A percentile compares a stretch with the other conserved stretches of the same genome.
phyloP scores from a whole-genome alignment of 352 stramenopile genomes.

The Pythium grandisporangium region DNA sequence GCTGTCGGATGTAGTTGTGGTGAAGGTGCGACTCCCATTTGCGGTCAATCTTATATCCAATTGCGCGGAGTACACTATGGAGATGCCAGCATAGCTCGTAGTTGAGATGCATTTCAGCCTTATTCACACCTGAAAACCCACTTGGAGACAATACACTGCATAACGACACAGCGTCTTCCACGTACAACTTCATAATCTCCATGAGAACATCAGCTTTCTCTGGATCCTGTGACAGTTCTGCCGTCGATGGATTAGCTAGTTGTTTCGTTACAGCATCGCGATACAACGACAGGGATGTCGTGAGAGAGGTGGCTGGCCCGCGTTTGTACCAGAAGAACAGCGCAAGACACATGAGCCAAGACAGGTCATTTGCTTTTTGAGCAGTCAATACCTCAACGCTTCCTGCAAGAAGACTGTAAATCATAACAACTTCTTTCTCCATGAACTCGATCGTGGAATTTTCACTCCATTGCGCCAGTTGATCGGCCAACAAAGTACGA shows the following conservation, averaged over 20 bases:
- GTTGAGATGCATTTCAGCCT: constrained; percentile 33
- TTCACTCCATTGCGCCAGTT: constrained; percentile 22
- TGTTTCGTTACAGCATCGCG: constrained; percentile 10
- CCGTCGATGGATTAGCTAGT: constrained; percentile 5
- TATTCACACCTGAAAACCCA: constrained; percentile 2
- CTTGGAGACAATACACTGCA: constrained; percentile 18
- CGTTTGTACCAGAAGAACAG: constrained; percentile 30
- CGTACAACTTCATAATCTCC: constrained; percentile 25
- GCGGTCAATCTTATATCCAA: constrained; percentile 65
- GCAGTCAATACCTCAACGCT: constrained; percentile 22
- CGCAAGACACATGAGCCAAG: constrained; percentile 26
- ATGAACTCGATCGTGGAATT: constrained; percentile 17
- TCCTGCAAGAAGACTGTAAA: constrained; percentile 27
- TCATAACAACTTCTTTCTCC: constrained; percentile 18
- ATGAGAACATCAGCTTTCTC: constrained; percentile 18
- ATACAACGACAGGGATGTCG: constrained; percentile 16
- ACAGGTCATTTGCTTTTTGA: constrained; percentile 5
- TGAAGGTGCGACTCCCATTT: constrained; percentile 75
- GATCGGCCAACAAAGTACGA: constrained; percentile 14
- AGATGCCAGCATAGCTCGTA: constrained; percentile 79
- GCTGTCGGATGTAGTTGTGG: constrained; percentile 73
- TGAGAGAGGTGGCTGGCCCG: constrained; percentile 16
- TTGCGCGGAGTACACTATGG: constrained; percentile 53
- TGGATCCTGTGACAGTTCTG: not conserved
- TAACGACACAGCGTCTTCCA: constrained; percentile 14